These are phyloP conservation scores for Colletotrichum filicis DNA, from an alignment of 2,329 filamentous ascomycete genomes.

Conservation along the genomic window DNA sequence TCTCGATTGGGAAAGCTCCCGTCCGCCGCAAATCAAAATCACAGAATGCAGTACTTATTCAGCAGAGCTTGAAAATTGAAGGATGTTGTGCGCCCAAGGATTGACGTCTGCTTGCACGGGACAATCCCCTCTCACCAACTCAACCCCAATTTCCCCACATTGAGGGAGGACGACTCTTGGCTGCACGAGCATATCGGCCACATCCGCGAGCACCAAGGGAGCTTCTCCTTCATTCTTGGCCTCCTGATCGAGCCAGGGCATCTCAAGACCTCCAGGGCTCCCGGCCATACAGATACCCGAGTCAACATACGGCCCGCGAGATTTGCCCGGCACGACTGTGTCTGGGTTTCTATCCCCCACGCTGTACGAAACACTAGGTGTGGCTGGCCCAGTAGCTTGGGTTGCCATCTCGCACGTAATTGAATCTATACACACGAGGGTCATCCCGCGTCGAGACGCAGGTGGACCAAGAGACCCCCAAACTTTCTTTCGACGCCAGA, in stretches of 20 bases:
- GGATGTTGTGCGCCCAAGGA: background rate
- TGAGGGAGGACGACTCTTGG: background rate
- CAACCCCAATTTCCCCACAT: background rate
- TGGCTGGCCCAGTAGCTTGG: constrained; percentile 26
- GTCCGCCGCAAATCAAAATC: no score
- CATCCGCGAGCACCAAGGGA: background rate
- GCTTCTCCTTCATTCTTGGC: background rate
- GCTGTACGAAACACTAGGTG: background rate
- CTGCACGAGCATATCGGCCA: background rate
- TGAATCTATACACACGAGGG: constrained; percentile 8
- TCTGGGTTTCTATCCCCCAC: constrained; percentile 2
- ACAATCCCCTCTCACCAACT: background rate
- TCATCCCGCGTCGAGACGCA: constrained; percentile 33
- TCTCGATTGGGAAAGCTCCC: background rate
- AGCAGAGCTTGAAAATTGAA: background rate
- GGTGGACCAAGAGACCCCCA: constrained; percentile 33
- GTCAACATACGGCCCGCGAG: no score
- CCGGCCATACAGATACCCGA: background rate
- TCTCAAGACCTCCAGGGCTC: background rate
- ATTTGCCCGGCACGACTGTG: background rate
- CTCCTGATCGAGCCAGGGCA: background rate
- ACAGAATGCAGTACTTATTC: background rate
- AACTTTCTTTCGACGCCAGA: constrained; percentile 35
- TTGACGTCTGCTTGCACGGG: background rate
- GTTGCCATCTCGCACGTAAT: constrained; percentile 18